Evolutionary conservation across 805 yeast genomes (phyloP).

Genomic region (Hanseniaspora occidentalis): DNA sequence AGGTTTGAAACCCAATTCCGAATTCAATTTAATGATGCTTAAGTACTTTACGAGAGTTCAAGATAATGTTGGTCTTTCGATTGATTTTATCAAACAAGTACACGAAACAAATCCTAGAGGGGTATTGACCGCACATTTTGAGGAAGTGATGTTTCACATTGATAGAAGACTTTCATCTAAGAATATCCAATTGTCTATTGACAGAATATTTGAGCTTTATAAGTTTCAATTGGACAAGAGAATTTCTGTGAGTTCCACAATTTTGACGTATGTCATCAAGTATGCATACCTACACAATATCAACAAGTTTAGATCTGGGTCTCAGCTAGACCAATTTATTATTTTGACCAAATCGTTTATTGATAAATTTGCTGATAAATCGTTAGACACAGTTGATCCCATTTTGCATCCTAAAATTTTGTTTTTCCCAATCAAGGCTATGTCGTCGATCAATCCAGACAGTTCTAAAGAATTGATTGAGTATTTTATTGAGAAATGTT

Average conservation of each 20-base stretch:
- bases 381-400: constrained; percentile 12
- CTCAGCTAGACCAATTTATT: constrained; percentile 18
- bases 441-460: constrained; percentile 20
- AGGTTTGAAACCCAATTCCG: constrained; percentile 11
- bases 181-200: not conserved
- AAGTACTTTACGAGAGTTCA: constrained; percentile 10
- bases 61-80: constrained; percentile 15
- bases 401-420: constrained; percentile 23
- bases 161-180: constrained; percentile 17
- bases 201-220: constrained; percentile 18
- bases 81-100: constrained; percentile 12
- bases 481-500: constrained; percentile 19
- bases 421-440: constrained; percentile 24
- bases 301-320: not conserved
- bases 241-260: constrained; percentile 16
- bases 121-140: constrained; percentile 18
- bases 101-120: constrained; percentile 9
- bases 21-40: constrained; percentile 16
- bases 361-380: constrained; percentile 15
- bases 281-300: constrained; percentile 21
- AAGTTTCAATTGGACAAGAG: constrained; percentile 16
- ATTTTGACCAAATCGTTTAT: constrained; percentile 22
- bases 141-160: constrained; percentile 21
- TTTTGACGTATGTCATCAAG: constrained; percentile 20
- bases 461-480: constrained; percentile 24